Evolutionary conservation across 768 basidiomycete genomes (phyloP), one percentile per base, ranked within the genome.

Genomic region (Suillus discolor): DNA sequence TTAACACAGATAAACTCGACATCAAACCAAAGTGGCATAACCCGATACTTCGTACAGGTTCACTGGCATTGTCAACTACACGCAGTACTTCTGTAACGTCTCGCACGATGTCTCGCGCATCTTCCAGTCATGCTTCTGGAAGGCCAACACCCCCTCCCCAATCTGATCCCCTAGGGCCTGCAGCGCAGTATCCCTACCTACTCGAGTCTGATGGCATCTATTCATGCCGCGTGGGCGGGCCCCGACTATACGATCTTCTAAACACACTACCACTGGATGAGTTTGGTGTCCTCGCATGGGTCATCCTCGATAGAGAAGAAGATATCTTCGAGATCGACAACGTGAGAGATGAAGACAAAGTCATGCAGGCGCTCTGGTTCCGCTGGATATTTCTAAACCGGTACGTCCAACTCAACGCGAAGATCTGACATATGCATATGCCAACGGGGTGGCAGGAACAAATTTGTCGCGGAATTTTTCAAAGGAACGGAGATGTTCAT

Each of bases 301-400:
- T 83, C 45, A 80, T 94, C 9, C 60, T 90, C 9, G 91, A 92
- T 65, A 78, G 85, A 47, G 91, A 93, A 71, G 92, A 92, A 59
- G 91, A 93, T 67, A 80, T 93, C 0, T 92, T 86, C 64, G 89
- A 92, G 67, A 78, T 84, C 54, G 88, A 91, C 66, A 87, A 92
- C 70, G 79, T 92, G 13, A 80, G 80, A 47, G 91, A 92, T 64
- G 90, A 92, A 67, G 86, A 90, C 65, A 94, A 93, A 73, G 87
- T 92, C 8, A 89, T 94, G 80, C 85, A 87, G 63, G 90, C 91
- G 6, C 76, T 93, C 15, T 93, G 92, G 92, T 85, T 80, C 15
- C 73, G 92, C 61, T 93, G 91, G 91, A 90, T 92, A 4, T 75
- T 87, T 61, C 72, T 88, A 39, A 83, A 90, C 70, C 77, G 85